These are phyloP conservation scores for Rosa rugosa DNA, from an alignment of 306 rosid species.

Conservation along the genomic window DNA sequence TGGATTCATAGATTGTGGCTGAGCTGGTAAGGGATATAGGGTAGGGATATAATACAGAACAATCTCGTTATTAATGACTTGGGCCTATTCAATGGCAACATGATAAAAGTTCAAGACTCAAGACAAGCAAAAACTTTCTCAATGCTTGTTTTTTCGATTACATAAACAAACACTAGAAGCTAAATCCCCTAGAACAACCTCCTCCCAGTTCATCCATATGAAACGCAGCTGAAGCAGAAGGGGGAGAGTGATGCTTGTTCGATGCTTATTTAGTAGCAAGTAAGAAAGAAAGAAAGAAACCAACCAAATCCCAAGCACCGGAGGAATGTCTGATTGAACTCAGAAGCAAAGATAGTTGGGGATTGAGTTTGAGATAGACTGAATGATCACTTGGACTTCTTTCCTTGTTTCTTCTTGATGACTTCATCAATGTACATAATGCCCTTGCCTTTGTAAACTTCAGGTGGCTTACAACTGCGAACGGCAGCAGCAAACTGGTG, in stretches of 20 bases:
- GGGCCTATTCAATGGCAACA: background rate
- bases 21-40: background rate
- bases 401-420: constrained; percentile 78
- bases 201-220: background rate
- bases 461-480: constrained; percentile 83
- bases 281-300: background rate
- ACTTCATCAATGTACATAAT: constrained; percentile 81
- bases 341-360: background rate
- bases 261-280: background rate
- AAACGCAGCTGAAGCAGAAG: background rate
- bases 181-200: background rate
- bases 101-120: background rate
- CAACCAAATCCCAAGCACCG: background rate
- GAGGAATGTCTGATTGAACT: background rate
- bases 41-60: background rate
- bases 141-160: background rate
- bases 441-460: constrained; percentile 93
- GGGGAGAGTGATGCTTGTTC: background rate
- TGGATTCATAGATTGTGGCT: background rate
- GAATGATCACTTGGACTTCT: constrained; percentile 69
- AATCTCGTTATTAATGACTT: background rate
- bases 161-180: background rate
- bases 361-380: background rate
- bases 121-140: background rate
- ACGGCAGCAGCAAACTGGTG: constrained; percentile 85